Percentiles rank a stretch among this genome's conserved stretches.
Conservation (phyloP, 176 grass and related monocot genomes). For the Avena insularis region DNA sequence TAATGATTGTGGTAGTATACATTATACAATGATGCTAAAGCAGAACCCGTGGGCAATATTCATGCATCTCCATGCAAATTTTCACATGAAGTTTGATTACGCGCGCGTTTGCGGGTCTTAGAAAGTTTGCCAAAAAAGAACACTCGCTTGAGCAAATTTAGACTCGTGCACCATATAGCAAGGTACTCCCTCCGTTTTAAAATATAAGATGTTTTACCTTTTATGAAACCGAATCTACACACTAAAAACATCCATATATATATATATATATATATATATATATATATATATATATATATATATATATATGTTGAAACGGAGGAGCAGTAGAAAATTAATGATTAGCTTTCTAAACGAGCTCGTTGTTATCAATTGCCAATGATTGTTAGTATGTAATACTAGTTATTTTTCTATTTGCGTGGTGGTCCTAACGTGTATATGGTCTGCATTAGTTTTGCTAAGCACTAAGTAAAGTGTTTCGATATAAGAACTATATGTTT, state of each 20-base stretch:
- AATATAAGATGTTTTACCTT: too few relatives aligned
- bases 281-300: too few relatives aligned
- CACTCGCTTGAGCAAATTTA: background rate
- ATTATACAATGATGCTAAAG: background rate
- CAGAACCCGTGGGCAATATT: constrained; percentile 11
- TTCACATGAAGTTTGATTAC: constrained; percentile 9
- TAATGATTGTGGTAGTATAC: constrained; percentile 35
- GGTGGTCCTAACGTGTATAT: constrained; percentile 27
- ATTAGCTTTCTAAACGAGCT: constrained; percentile 16
- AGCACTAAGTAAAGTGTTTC: constrained; percentile 33
- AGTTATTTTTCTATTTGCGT: constrained; percentile 20
- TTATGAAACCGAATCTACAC: too few relatives aligned
- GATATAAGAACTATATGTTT: constrained; percentile 31
- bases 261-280: too few relatives aligned
- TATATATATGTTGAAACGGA: too few relatives aligned
- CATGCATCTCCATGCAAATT: background rate
- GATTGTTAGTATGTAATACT: background rate
- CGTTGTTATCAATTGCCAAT: constrained; percentile 27
- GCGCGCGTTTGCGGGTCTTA: background rate
- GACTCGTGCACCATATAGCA: constrained; percentile 17
- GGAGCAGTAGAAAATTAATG: background rate
- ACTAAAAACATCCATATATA: too few relatives aligned
- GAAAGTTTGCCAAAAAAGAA: background rate
- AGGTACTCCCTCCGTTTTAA: too few relatives aligned
- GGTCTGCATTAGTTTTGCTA: constrained; percentile 13